Conservation (phyloP, 768 basidiomycete genomes). For the Mycena kentingensis region DNA sequence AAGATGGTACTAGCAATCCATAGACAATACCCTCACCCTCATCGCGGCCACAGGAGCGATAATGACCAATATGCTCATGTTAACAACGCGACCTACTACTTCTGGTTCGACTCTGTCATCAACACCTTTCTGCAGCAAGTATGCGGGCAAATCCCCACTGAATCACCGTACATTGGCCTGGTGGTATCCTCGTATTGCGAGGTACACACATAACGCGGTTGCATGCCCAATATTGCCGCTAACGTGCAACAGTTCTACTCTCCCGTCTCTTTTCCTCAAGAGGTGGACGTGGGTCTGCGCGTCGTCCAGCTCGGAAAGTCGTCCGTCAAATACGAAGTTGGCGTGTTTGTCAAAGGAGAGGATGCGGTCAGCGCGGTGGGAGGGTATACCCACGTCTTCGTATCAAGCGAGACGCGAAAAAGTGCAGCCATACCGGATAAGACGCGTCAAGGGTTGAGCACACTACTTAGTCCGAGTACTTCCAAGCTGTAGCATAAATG, state of each 20-base stretch:
- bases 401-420: constrained; percentile 59
- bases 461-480: too few relatives aligned
- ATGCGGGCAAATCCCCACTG: constrained; percentile 57
- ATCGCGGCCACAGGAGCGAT: constrained; percentile 60
- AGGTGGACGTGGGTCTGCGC: constrained; percentile 69
- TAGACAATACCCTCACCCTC: background rate
- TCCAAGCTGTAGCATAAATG: too few relatives aligned
- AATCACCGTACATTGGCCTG: constrained; percentile 64
- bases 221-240: background rate
- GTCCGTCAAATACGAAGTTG: constrained; percentile 80
- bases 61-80: constrained; percentile 85
- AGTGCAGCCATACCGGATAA: constrained; percentile 48
- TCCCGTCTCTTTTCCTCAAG: constrained; percentile 72
- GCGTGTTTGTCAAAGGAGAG: constrained; percentile 60
- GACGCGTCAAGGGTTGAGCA: constrained; percentile 50
- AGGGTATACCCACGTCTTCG: constrained; percentile 85
- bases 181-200: constrained; percentile 79
- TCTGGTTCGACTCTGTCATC: constrained; percentile 79
- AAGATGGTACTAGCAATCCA: constrained; percentile 9
- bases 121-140: constrained; percentile 75
- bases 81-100: constrained; percentile 82
- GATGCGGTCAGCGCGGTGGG: constrained; percentile 47
- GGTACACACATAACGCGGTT: constrained; percentile 32
- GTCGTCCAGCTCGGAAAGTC: constrained; percentile 70
- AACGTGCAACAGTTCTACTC: constrained; percentile 55